phyloP scores from a whole-genome alignment of 2,329 filamentous ascomycete genomes.

The Apiospora sp. region DNA sequence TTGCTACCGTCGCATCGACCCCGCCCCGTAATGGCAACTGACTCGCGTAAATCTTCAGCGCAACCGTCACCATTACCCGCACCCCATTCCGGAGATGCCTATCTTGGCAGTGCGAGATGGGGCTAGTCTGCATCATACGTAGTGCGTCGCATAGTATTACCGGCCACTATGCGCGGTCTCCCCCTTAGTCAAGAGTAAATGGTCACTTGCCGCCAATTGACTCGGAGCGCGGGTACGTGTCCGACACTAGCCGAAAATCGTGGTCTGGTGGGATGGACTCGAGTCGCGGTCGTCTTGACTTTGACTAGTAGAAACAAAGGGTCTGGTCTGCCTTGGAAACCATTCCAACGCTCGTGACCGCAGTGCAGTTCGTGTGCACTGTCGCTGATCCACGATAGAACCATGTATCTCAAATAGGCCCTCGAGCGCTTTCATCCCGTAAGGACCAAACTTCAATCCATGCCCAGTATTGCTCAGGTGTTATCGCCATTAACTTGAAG shows the following conservation, averaged over 20 bases:
- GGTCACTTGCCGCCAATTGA: not conserved
- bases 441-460: too few species aligned
- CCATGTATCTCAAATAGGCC: conserved; percentile 2
- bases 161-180: not conserved
- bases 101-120: not conserved
- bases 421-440: not conserved
- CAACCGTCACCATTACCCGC: conserved; percentile 5
- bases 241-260: not conserved
- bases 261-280: not conserved
- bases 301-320: not conserved
- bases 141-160: not conserved
- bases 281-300: not conserved
- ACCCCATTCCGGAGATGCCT: not conserved
- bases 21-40: not conserved
- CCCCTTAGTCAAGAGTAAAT: not conserved
- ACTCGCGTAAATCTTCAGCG: not conserved
- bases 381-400: conserved; percentile 2
- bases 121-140: not conserved
- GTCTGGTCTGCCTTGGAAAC: not conserved
- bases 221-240: not conserved
- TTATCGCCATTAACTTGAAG: not conserved
- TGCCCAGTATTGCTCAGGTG: not conserved
- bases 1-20: not conserved
- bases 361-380: not conserved
- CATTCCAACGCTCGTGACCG: not conserved